phyloP scores from a whole-genome alignment of 371 early-diverging fungal species.

The Apophysomyces variabilis region DNA sequence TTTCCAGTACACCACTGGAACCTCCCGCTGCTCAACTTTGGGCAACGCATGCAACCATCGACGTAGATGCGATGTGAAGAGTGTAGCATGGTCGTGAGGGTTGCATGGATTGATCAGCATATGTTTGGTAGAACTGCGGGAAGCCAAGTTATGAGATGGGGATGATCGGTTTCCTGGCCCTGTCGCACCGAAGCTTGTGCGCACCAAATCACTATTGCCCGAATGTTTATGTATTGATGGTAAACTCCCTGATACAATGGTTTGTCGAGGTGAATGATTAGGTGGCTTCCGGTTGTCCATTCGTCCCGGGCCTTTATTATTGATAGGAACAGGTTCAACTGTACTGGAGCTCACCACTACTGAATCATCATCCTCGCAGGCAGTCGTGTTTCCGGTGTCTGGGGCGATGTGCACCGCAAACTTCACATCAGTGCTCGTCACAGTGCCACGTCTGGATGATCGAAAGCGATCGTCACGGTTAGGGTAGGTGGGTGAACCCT shows the following conservation, averaged over 20 bases:
- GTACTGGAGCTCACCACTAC: conserved; percentile 63
- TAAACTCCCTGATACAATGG: conserved; percentile 38
- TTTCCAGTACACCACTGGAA: conserved; percentile 74
- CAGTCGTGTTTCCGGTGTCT: conserved; percentile 2
- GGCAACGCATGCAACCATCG: conserved; percentile 89
- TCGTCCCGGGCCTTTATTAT: conserved; percentile 33
- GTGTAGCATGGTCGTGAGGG: conserved; percentile 64
- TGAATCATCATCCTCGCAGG: conserved; percentile 62
- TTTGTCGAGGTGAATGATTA: conserved; percentile 44
- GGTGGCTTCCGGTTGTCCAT: conserved; percentile 27
- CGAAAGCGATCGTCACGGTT: conserved; percentile 31
- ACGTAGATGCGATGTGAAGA: conserved; percentile 66
- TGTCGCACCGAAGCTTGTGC: conserved; percentile 39
- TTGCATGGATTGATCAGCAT: conserved; percentile 75
- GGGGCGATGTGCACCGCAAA: conserved; percentile 29
- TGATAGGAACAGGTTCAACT: conserved; percentile 65
- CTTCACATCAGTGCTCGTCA: conserved; percentile 40
- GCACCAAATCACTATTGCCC: conserved; percentile 49
- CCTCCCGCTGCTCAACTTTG: conserved; percentile 48
- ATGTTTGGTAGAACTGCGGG: conserved; percentile 26
- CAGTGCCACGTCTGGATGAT: conserved; percentile 36
- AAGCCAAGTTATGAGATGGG: conserved; percentile 37
- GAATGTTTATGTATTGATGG: conserved; percentile 54
- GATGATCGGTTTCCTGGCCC: conserved; percentile 36
- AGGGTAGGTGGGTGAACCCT: conserved; percentile 37